These are phyloP conservation scores for Cercospora canescens DNA, from an alignment of 2,329 filamentous ascomycete genomes.

Conservation along the genomic window DNA sequence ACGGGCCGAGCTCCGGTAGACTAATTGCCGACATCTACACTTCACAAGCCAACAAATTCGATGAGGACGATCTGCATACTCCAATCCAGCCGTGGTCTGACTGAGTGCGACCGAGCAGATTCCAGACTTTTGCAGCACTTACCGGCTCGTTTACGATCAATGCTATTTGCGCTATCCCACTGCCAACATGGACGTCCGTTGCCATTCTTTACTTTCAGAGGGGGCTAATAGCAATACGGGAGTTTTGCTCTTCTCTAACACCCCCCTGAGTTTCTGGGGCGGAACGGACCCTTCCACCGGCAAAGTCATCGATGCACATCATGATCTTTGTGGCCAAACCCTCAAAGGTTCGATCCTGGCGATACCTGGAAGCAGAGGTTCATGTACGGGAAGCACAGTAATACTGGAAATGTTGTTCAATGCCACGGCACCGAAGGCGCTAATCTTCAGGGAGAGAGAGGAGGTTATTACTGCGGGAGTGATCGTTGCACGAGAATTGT, in stretches of 20 bases:
- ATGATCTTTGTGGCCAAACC: slow-evolving; percentile 40
- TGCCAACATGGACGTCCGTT: background rate
- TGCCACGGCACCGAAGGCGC: slow-evolving; percentile 38
- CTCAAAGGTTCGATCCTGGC: slow-evolving; percentile 42
- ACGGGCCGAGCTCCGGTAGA: background rate
- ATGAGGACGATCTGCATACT: background rate
- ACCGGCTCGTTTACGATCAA: background rate
- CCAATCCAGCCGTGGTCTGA: background rate
- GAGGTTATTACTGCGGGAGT: slow-evolving; percentile 50
- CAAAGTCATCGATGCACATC: slow-evolving; percentile 46
- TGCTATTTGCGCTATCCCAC: background rate
- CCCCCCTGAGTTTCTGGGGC: slow-evolving; percentile 49
- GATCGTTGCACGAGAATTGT: slow-evolving; percentile 45
- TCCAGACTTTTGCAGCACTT: background rate
- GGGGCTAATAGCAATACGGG: background rate
- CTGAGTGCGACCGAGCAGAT: background rate
- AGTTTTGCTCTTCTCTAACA: slow-evolving; percentile 1
- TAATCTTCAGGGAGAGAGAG: slow-evolving; percentile 46
- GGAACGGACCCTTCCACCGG: slow-evolving; percentile 46
- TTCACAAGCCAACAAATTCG: background rate
- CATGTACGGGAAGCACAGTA: slow-evolving; percentile 48
- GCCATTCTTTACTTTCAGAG: background rate
- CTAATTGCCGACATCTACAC: background rate
- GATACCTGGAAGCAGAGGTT: slow-evolving; percentile 50
- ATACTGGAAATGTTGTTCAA: slow-evolving; percentile 49